Base-by-base conservation (phyloP, 208 protist species). In the Leishmania major region DNA sequence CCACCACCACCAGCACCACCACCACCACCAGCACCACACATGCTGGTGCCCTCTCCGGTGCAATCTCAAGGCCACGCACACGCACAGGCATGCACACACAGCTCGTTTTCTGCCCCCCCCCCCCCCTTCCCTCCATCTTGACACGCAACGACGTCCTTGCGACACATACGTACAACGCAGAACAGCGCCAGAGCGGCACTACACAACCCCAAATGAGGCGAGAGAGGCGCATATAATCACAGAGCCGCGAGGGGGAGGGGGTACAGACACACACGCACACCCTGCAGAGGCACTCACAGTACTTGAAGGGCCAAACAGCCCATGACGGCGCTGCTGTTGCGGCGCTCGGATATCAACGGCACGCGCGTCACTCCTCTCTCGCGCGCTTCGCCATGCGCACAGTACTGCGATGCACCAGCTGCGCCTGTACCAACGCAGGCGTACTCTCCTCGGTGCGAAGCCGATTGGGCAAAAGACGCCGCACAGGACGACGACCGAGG, bases 321-420 rank as follows among this genome's bases (percentile, higher is more conserved):
- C 28, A 40, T 59, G 53, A 43, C n/a, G 75, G 37, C 57, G 40
- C 37, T 13, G 25, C 57, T 15, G 28, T 2, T 53, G 40, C 70
- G 13, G 10, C 15, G 45, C 37, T 53, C 70, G 4, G 45, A 37
- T 35, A 37, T 31, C 70, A 51, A 47, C 28, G 47, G 73, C 73
- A 13, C 73, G 7, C 53, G 22, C 43, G 19, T 80, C 62, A 86
- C 62, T 67, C 82, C 17, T 76, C 82, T 4, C 82, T 37, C 11
- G 17, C 43, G 22, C 82, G 82, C 62, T 86, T 86, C 8, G 87
- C 87, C 79, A 85, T 84, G 59, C 75, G 81, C 37, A 85, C 74
- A 1, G 82, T 88, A 45, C 86, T 88, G 45, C 86, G 83, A 60
- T 94, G 91, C 73, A 94, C 67, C 79, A 94, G 81, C 84, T 94